phyloP scores from a whole-genome alignment of 192 early-diverging fungal genomes.

The Coemansia sp. region DNA sequence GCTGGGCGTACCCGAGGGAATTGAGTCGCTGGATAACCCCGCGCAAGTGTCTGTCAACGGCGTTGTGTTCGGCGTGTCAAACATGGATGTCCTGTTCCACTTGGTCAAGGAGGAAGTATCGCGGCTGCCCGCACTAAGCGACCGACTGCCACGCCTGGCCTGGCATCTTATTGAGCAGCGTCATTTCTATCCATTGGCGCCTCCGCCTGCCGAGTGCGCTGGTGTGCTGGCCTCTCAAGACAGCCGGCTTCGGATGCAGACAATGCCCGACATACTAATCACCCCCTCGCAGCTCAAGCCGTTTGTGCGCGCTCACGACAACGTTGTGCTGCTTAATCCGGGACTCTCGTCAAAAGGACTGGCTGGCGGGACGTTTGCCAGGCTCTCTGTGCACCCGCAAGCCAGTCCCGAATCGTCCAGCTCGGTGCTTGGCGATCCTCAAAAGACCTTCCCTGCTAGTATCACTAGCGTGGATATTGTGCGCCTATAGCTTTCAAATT shows the following conservation, averaged over 20 bases:
- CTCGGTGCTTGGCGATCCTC: conserved; percentile 17
- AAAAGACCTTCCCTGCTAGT: conserved; percentile 31
- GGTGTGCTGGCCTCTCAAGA: conserved; percentile 45
- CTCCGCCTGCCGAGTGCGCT: conserved; percentile 54
- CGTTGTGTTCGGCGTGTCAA: conserved; percentile 72
- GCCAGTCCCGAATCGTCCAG: neutral
- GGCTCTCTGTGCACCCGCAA: conserved; percentile 67
- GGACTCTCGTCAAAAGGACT: conserved; percentile 70
- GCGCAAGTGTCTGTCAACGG: conserved; percentile 84
- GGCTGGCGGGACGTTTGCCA: conserved; percentile 81
- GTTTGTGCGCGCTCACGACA: conserved; percentile 73
- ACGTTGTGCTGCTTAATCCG: conserved; percentile 82
- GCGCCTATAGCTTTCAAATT: conserved; percentile 24
- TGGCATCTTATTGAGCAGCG: conserved; percentile 80
- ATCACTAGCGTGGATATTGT: conserved; percentile 40
- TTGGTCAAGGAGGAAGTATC: conserved; percentile 69
- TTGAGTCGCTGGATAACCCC: conserved; percentile 71
- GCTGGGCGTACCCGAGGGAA: conserved; percentile 35
- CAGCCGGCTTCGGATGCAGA: conserved; percentile 44
- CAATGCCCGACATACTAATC: conserved; percentile 83
- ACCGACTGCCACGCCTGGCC: conserved; percentile 71
- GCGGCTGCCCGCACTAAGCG: conserved; percentile 51
- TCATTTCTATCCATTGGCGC: conserved; percentile 83
- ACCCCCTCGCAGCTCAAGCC: conserved; percentile 71
- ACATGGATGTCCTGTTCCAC: conserved; percentile 74